A percentile compares a stretch with the other conserved stretches of the same genome.
phyloP scores from a whole-genome alignment of 768 basidiomycete genomes.

The Boletales sp. region DNA sequence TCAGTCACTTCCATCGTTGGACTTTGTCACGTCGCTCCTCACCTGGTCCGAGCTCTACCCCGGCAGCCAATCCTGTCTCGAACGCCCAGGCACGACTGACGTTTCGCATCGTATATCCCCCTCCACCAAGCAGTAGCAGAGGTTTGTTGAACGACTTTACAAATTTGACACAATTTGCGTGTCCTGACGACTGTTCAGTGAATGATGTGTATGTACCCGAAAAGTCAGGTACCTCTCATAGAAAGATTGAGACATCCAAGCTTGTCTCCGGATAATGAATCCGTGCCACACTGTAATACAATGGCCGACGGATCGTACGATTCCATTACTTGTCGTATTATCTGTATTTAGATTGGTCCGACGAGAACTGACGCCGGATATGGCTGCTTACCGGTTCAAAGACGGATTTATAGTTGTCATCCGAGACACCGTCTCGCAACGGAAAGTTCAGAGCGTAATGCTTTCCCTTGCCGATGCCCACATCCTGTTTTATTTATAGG shows the following conservation, averaged over 20 bases:
- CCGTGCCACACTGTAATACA: slow-evolving; percentile 96
- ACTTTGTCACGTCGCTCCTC: slow-evolving; percentile 13
- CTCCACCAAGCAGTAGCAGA: slow-evolving; percentile 90
- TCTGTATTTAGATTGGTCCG: slow-evolving; percentile 43
- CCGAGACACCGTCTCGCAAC: slow-evolving; percentile 89
- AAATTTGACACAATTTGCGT: slow-evolving; percentile 96
- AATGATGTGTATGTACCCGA: background rate
- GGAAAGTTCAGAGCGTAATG: slow-evolving; percentile 95
- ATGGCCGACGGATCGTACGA: slow-evolving; percentile 92
- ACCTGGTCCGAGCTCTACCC: slow-evolving; percentile 88
- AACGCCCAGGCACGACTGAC: slow-evolving; percentile 97
- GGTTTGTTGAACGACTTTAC: slow-evolving; percentile 96
- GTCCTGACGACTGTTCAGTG: slow-evolving; percentile 48
- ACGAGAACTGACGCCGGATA: background rate
- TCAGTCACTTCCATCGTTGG: slow-evolving; percentile 1
- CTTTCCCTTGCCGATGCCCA: slow-evolving; percentile 92
- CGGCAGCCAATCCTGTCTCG: slow-evolving; percentile 97
- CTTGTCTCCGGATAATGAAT: slow-evolving; percentile 95
- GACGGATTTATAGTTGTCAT: slow-evolving; percentile 91
- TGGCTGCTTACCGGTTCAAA: slow-evolving; percentile 80
- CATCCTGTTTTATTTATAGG: slow-evolving; percentile 53
- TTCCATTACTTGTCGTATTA: slow-evolving; percentile 92
- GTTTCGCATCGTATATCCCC: slow-evolving; percentile 98
- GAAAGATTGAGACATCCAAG: slow-evolving; percentile 94
- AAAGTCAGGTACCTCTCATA: slow-evolving; percentile 66